A percentile compares a stretch with the other conserved stretches of the same genome.
Evolutionary conservation across 2,329 filamentous ascomycete species (phyloP).

Genomic region (Taxawa tesnikishii): DNA sequence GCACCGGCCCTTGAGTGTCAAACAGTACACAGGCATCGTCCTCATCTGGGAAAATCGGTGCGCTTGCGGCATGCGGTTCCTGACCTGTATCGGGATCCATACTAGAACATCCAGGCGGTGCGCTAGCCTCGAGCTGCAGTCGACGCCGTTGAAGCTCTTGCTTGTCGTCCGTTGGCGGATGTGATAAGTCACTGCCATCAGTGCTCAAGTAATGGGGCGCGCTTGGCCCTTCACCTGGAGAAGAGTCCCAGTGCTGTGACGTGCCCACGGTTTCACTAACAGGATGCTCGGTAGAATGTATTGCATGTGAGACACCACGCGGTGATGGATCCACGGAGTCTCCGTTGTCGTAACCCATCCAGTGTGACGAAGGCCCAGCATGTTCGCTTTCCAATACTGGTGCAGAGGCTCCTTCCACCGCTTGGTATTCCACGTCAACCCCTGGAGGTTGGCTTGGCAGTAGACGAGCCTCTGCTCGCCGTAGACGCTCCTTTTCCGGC

Average conservation of each 20-base stretch:
- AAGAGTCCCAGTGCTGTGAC: too few species aligned
- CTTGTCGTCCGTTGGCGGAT: slow-evolving; percentile 54
- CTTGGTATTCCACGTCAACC: not conserved
- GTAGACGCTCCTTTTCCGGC: slow-evolving; percentile 71
- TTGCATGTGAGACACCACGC: too few species aligned
- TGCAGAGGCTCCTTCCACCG: slow-evolving; percentile 2
- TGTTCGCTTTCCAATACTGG: slow-evolving; percentile 1
- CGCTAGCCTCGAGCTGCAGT: slow-evolving; percentile 28
- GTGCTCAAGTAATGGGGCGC: slow-evolving; percentile 25
- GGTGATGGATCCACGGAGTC: too few species aligned
- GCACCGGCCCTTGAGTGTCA: not conserved
- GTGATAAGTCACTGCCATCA: slow-evolving; percentile 3
- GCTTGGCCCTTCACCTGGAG: too few species aligned
- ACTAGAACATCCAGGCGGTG: too few species aligned
- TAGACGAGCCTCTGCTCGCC: slow-evolving; percentile 64
- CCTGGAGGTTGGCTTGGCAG: slow-evolving; percentile 67
- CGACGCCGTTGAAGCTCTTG: slow-evolving; percentile 53
- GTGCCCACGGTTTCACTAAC: too few species aligned
- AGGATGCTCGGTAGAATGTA: too few species aligned
- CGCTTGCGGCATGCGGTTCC: not conserved
- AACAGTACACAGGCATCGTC: not conserved
- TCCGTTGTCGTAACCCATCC: too few species aligned
- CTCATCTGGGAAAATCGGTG: slow-evolving; percentile 1
- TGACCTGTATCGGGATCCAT: slow-evolving; percentile 1
- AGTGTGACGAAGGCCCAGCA: slow-evolving; percentile 10